phyloP scores from a whole-genome alignment of 2,329 filamentous ascomycete genomes.

The Neofusicoccum ribis region DNA sequence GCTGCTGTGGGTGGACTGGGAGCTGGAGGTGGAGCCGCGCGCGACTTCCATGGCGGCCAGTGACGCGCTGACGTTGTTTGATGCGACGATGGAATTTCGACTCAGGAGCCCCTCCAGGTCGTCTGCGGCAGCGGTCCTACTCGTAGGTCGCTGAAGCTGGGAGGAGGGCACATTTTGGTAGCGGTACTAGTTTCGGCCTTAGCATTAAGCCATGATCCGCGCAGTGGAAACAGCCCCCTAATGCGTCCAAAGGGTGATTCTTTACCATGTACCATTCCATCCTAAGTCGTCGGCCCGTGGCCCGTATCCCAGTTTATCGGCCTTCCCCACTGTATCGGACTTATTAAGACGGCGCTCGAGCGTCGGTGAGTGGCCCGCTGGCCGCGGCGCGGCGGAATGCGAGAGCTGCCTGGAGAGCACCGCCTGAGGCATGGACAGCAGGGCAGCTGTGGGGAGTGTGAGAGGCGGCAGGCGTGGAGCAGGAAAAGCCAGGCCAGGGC shows the following conservation, averaged over 20 bases:
- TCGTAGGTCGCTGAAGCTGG: conserved; percentile 8
- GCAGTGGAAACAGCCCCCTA: conserved; percentile 16
- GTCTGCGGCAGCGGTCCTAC: conserved; percentile 10
- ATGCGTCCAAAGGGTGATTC: conserved; percentile 15
- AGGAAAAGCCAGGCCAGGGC: neutral
- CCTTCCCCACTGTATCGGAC: conserved; percentile 19
- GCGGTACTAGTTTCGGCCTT: conserved; percentile 21
- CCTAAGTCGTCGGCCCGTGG: conserved; percentile 17
- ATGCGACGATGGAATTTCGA: conserved; percentile 16
- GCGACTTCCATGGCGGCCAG: conserved; percentile 36
- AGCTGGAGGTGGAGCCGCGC: conserved; percentile 41
- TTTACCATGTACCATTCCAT: conserved; percentile 22
- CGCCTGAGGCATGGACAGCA: conserved; percentile 18
- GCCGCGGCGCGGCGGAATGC: conserved; percentile 5
- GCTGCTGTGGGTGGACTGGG: conserved; percentile 35
- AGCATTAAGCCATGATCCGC: conserved; percentile 18
- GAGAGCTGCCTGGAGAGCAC: neutral
- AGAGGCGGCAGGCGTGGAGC: neutral
- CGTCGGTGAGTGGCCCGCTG: conserved; percentile 18
- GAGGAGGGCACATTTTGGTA: conserved; percentile 20
- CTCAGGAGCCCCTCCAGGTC: conserved; percentile 17
- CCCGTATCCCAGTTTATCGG: conserved; percentile 17
- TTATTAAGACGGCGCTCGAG: conserved; percentile 18
- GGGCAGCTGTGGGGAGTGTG: neutral
- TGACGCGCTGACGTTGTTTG: conserved; percentile 19